Conservation (phyloP, 805 yeast genomes). For the Schwanniomyces pseudopolymorphus region DNA sequence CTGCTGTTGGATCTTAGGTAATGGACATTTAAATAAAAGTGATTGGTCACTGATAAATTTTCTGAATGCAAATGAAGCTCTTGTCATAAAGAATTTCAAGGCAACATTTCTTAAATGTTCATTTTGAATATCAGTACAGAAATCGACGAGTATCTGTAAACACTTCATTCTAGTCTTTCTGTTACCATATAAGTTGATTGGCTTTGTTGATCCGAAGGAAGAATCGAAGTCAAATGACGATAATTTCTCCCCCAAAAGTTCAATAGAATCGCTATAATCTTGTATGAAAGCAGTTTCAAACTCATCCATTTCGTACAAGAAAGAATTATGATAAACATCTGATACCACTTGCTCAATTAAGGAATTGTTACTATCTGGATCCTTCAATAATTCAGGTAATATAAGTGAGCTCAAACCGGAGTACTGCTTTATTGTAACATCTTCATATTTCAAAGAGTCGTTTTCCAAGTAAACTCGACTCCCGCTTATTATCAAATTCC, state of each 20-base stretch:
- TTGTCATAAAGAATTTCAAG: slow-evolving; percentile 45
- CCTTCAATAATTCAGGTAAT: slow-evolving; percentile 34
- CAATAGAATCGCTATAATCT: slow-evolving; percentile 19
- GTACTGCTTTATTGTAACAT: slow-evolving; percentile 47
- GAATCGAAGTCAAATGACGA: slow-evolving; percentile 44
- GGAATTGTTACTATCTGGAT: slow-evolving; percentile 10
- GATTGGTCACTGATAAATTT: slow-evolving; percentile 64
- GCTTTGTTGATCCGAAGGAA: slow-evolving; percentile 64
- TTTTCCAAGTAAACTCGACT: slow-evolving; percentile 42
- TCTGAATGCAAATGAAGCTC: slow-evolving; percentile 61
- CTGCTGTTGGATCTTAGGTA: slow-evolving; percentile 59
- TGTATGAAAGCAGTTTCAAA: slow-evolving; percentile 39
- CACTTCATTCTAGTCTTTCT: slow-evolving; percentile 54
- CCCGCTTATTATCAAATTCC: slow-evolving; percentile 44
- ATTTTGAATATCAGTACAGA: slow-evolving; percentile 11
- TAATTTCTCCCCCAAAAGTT: slow-evolving; percentile 37
- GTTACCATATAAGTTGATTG: slow-evolving; percentile 44
- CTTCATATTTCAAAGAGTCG: slow-evolving; percentile 34
- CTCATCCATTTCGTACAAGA: slow-evolving; percentile 56
- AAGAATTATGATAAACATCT: slow-evolving; percentile 59
- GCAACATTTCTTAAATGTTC: slow-evolving; percentile 20
- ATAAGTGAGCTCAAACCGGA: slow-evolving; percentile 38
- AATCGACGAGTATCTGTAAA: slow-evolving; percentile 51
- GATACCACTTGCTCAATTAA: slow-evolving; percentile 45
- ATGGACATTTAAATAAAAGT: slow-evolving; percentile 60